phyloP scores from a whole-genome alignment of 176 grass and related monocot genomes.

The barley (Hordeum vulgare) region DNA sequence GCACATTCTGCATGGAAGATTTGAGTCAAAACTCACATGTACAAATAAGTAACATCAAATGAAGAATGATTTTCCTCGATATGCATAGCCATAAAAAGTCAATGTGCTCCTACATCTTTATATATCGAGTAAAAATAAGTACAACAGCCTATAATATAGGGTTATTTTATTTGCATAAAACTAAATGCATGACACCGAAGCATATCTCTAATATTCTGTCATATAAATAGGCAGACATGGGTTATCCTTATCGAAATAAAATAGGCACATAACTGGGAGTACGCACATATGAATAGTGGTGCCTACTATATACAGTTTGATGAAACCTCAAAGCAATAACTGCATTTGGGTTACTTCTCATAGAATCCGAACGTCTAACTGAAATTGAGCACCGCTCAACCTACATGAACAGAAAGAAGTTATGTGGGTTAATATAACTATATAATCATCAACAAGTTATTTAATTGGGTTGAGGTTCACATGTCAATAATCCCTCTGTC shows the following conservation, averaged over 20 bases:
- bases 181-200: not conserved
- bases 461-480: no score
- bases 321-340: slow-evolving; percentile 17
- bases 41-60: not conserved
- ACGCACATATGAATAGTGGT: no score
- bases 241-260: no score
- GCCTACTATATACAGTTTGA: no score
- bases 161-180: not conserved
- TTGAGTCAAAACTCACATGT: slow-evolving; percentile 1
- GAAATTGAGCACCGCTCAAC: slow-evolving; percentile 72
- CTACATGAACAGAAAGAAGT: slow-evolving; percentile 32
- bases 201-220: not conserved
- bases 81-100: not conserved
- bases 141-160: not conserved
- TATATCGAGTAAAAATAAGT: not conserved
- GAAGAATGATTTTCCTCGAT: not conserved
- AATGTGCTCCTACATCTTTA: not conserved
- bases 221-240: not conserved
- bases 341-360: slow-evolving; percentile 63
- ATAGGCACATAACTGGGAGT: no score
- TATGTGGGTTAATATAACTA: no score
- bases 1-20: not conserved
- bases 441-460: no score
- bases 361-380: slow-evolving; percentile 45
- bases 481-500: no score